Conservation (phyloP, 352 stramenopile genomes). For the Pythium monospermum region DNA sequence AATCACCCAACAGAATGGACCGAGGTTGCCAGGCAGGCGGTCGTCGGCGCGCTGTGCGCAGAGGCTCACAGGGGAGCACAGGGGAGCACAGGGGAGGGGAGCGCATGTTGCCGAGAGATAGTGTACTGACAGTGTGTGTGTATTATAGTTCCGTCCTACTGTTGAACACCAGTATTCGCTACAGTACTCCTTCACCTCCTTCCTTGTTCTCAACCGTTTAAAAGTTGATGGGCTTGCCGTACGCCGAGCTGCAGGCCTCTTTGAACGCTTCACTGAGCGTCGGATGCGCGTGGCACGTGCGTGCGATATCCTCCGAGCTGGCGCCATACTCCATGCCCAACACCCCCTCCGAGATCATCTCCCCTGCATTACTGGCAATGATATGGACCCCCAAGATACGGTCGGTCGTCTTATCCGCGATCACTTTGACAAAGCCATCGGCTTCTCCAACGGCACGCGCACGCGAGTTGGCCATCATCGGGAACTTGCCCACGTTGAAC, state of each 20-base stretch:
- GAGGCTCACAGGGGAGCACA: neutral
- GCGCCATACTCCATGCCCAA: slow-evolving; percentile 99
- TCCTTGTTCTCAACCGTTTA: slow-evolving; percentile 82
- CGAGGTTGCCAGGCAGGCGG: too few relatives aligned
- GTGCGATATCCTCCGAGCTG: slow-evolving; percentile 97
- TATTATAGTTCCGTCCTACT: neutral
- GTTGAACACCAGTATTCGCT: neutral
- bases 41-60: too few relatives aligned
- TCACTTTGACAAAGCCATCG: slow-evolving; percentile 97
- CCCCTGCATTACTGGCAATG: slow-evolving; percentile 97
- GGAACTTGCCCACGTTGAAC: slow-evolving; percentile 98
- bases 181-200: neutral
- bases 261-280: slow-evolving; percentile 99
- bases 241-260: slow-evolving; percentile 97
- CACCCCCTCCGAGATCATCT: slow-evolving; percentile 99
- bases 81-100: too few relatives aligned
- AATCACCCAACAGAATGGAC: too few relatives aligned
- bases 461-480: slow-evolving; percentile 96
- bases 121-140: too few relatives aligned
- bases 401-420: slow-evolving; percentile 97
- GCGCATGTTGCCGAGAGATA: too few relatives aligned
- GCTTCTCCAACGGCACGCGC: slow-evolving; percentile 91
- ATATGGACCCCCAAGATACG: slow-evolving; percentile 99
- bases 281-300: slow-evolving; percentile 97
- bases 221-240: slow-evolving; percentile 99